Evolutionary conservation across 208 protist genomes (phyloP), one percentile per base, ranked within the genome.

Genomic region (Trypanosoma theileri): DNA sequence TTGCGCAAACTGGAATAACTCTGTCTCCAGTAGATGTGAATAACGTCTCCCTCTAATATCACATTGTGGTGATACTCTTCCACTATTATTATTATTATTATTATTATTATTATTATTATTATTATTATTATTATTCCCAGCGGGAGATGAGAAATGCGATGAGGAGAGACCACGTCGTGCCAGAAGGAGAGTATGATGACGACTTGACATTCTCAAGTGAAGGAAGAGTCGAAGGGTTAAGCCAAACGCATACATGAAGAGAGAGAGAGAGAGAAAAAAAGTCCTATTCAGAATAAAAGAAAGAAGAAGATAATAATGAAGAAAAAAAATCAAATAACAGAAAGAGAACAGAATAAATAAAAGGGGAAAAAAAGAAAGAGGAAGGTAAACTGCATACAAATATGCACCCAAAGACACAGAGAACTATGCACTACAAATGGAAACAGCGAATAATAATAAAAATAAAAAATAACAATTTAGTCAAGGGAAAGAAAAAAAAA

Each of bases 1-100:
- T 41, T 40, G 48, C 17, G 28, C 31, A 66, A 66, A 53, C 13
- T 17, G 40, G 2, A 61, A 13, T 2, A 66, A 42, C 21, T 65
- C 28, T 24, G 0, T 46, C 26, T 66, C 59, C n/a, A 73, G 19
- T 12, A 31, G 8, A 9, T 21, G 59, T 26, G 58, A 51, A 28
- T 61, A 73, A 24, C 68, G 68, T 10, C 19, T 8, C 0, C 60
- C 68, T 28, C 10, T 73, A 0, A 60, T n/a, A 21, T 19, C 26
- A 52, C 57, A 72, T 9, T 28, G 22, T 11, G 54, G 6, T 1
- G 53, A 35, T 35, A 35, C n/a, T n/a, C 8, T 55, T n/a, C 21
- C 21, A 6, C 8, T 55, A 6, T 14, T n/a, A 11, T n/a, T 8
- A 7, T n/a, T n/a, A 11, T 28, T 28, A 45, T 45, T 45, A 45